Evolutionary conservation across 2,329 filamentous ascomycete species (phyloP), one percentile per base, ranked within the genome.

Genomic region (Aspergillus aculeatus): DNA sequence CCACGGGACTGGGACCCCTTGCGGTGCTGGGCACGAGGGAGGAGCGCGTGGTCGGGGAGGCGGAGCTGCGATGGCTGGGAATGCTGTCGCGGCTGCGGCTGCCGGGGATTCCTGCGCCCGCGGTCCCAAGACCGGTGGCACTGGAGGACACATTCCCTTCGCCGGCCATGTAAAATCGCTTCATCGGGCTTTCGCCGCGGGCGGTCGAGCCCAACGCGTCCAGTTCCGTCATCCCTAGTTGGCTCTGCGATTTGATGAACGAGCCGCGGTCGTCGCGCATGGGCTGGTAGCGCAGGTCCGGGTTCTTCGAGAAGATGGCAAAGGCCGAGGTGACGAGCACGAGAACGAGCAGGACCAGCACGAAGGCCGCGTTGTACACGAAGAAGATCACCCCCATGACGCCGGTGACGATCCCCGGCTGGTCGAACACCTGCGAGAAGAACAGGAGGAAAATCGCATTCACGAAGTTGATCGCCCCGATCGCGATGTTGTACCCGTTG

Each of bases 241-340:
- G 88, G 4, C 90, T 90, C 75, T 95, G 90, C 16, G 92, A 96
- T 81, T 96, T 96, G 87, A 96, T 96, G 78, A 97, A 97, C 5
- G 93, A 96, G 54, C 91, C 91, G 67, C 93, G 89, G 76, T 97
- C 93, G 71, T 97, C 93, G 56, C 89, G 89, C 92, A 97, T 96
- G 69, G 92, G 92, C 76, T 96, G 92, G 78, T 97, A 97, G 62
- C 92, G 88, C 47, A 89, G 91, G 73, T 97, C 93, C 16, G 93
- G 94, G 78, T 97, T 96, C 83, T 95, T 96, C 62, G 91, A 91
- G 74, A 92, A 85, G 71, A 97, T 86, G 50, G 91, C 89, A 66
- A 92, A 90, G 76, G 82, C 79, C 3, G 89, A 91, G 6, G 89
- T 87, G 64, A 91, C 83, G 56, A 93, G 82, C 48, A 96, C 86